Percentiles rank a stretch among this genome's conserved stretches.
phyloP scores from a whole-genome alignment of 176 grass and related monocot species.

The Dactylis glomerata region DNA sequence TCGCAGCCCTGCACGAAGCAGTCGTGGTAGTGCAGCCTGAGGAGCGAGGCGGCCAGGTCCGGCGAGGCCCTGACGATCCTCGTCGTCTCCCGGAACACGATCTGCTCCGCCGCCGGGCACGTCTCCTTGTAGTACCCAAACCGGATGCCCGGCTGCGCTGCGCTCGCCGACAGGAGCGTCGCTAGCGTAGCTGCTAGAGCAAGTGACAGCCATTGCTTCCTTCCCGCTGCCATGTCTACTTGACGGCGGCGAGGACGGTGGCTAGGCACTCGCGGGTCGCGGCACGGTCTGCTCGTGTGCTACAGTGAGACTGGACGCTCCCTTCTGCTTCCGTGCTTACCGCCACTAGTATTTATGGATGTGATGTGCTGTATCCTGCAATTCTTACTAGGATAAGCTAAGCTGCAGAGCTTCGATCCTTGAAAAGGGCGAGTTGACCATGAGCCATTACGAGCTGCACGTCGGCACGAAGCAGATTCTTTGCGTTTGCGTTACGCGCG shows the following conservation, averaged over 20 bases:
- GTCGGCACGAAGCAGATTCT: conserved; percentile 13
- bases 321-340: not conserved
- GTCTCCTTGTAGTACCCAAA: conserved; percentile 56
- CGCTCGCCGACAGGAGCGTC: not conserved
- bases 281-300: not conserved
- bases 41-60: conserved; percentile 39
- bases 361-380: not conserved
- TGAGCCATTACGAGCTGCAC: not conserved
- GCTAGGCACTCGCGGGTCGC: not conserved
- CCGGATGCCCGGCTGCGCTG: not conserved
- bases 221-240: not conserved
- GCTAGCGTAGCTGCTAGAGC: not conserved
- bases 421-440: conserved; percentile 1
- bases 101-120: conserved; percentile 55
- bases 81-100: conserved; percentile 48
- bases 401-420: not conserved
- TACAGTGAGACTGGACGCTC: not conserved
- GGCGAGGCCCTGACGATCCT: conserved; percentile 34
- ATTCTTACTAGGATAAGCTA: not conserved
- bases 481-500: not conserved
- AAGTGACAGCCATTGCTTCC: not conserved
- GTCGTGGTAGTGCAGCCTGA: conserved; percentile 57
- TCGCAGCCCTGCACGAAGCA: conserved; percentile 42
- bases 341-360: not conserved
- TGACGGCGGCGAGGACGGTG: not conserved